Base-by-base conservation (phyloP, 2,329 filamentous ascomycete species). In the Penicillium hesseltinei region DNA sequence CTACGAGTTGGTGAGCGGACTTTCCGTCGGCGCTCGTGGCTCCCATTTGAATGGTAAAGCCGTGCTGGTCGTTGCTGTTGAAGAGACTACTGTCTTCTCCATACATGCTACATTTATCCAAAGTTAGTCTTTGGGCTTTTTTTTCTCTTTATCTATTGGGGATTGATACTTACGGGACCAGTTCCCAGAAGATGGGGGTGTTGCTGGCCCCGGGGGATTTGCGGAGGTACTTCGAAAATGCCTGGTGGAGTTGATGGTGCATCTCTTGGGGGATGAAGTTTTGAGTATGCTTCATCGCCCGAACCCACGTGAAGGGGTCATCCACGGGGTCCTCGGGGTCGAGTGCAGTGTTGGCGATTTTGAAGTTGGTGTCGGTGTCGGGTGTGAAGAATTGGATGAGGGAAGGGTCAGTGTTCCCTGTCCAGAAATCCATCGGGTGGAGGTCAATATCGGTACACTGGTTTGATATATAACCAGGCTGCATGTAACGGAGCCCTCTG, bases 11-110 rank as follows among this genome's bases (percentile, higher is more conserved):
- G 25, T 56, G 47, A 2, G 47, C 15, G 11, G 40, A 17, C 29
- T n/a, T 45, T 29, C 25, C 35, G 2, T 52, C 42, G 5, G 35
- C 19, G 7, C 40, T 52, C 5, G 17, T 27, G 17, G 54, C 54
- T 40, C 33, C 54, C 9, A 9, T 51, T 40, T 52, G 33, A 23
- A 56, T 35, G 19, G 42, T 46, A 19, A 52, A 56, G n/a, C 48
- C 40, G 19, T 56, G 35, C 23, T 13, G 27, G 27, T 56, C 54
- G 13, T 45, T 52, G 35, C 48, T 52, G 48, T 46, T 35, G 48
- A 45, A 56, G 19, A 52, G 48, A 27, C 27, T 4, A 3, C 4
- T 17, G 1, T 29, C 35, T 19, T 56, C 19, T 19, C 21, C 6
- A 33, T 33, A 15, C 33, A 40, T 25, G 13, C 51, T 52, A 33